Base-by-base conservation (phyloP, 257 asterid species). In the Capsicum pubescens region DNA sequence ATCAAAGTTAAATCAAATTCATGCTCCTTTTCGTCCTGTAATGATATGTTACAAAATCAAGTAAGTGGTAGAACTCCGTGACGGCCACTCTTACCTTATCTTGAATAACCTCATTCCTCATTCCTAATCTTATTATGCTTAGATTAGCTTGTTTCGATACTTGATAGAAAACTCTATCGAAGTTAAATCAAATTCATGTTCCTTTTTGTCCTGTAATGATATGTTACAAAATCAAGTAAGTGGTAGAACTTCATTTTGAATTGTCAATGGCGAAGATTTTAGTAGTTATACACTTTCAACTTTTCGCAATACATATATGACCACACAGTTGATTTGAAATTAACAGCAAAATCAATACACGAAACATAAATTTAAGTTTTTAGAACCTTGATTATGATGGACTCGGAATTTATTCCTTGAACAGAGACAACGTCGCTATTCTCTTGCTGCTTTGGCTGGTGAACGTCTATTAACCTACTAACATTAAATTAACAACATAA, bases 1-100 rank as follows among this genome's bases (percentile, higher is more conserved):
- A 82, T 94, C 97, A 19, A 94, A 93, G 72, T 89, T 80, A 94
- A 93, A 80, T 91, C 91, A 12, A 83, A 82, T 84, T 93, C 97
- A 83, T 92, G 97, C 81, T 91, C 94, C 88, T 94, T 94, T 80
- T 92, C 97, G 79, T 92, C 97, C 98, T 94, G 81, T 68, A 83
- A 87, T 56, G 61, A 26, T 26, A 26, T 17, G 56, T 69, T 21
- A 74, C 61, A 80, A 36, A 82, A 82, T 50, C 58, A 71, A 77
- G 68, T 0, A 26, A 26, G 32, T 26, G 32, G 32, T 26, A 26
- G 32, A 26, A 26, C 32, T 26, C 32, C 32, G 2, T 2, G 32
- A 26, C 2, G 32, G 2, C 2, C 32, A 26, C 32, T 26, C 32
- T 26, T 26, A 26, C 32, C 32, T 26, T 26, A 26, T 26, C 32